phyloP scores from a whole-genome alignment of 495 filamentous ascomycete species.

The Pseudevernia furfuracea region DNA sequence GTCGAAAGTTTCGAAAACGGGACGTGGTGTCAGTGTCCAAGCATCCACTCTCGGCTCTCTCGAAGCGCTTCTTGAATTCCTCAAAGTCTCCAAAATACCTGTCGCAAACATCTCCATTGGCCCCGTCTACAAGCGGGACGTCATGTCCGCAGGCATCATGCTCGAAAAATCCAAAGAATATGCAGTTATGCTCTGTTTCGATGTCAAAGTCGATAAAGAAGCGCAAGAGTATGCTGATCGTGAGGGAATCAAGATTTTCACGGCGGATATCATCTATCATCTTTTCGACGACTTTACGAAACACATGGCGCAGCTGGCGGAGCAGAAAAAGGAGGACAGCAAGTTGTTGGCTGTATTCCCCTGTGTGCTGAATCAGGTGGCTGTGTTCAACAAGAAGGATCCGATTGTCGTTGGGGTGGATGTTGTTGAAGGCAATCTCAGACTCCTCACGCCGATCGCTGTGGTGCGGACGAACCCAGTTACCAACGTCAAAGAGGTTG shows the following conservation, averaged over 20 bases:
- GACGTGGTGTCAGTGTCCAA: conserved; percentile 92
- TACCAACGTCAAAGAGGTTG: conserved; percentile 72
- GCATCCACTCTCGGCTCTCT: conserved; percentile 96
- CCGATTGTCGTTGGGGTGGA: conserved; percentile 96
- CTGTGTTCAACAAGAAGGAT: conserved; percentile 96
- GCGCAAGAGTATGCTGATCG: conserved; percentile 86
- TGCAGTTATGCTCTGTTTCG: conserved; percentile 99
- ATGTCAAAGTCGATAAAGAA: conserved; percentile 98
- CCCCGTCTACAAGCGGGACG: conserved; percentile 96
- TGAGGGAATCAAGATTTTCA: conserved; percentile 95
- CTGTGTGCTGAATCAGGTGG: conserved; percentile 78
- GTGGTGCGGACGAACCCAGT: conserved; percentile 72
- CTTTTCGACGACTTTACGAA: conserved; percentile 94
- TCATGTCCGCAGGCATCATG: conserved; percentile 95
- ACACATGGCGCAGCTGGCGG: conserved; percentile 77
- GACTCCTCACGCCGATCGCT: conserved; percentile 78
- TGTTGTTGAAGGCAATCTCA: conserved; percentile 80
- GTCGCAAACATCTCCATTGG: conserved; percentile 97
- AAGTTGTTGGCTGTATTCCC: conserved; percentile 96
- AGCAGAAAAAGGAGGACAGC: conserved; percentile 90
- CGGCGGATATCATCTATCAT: conserved; percentile 98
- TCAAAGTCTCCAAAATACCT: conserved; percentile 88
- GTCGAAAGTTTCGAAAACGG: conserved; percentile 78
- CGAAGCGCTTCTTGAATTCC: conserved; percentile 93
- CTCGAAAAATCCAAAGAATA: conserved; percentile 92